A percentile compares a stretch with the other conserved stretches of the same genome.
phyloP scores from a whole-genome alignment of 1,139 yeast species.

The Geotrichum macrosporum region DNA sequence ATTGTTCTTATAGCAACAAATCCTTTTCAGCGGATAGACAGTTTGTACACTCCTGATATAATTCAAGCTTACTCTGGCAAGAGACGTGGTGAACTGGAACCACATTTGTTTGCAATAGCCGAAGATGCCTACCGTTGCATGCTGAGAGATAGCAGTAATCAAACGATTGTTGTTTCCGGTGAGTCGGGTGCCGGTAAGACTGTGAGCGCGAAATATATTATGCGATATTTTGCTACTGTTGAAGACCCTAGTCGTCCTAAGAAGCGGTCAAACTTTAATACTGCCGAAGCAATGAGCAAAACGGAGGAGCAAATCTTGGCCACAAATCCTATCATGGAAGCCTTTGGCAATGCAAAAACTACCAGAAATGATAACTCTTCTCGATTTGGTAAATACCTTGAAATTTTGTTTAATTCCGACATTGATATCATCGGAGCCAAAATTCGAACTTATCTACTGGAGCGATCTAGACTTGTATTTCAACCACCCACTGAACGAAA shows the following conservation, averaged over 20 bases:
- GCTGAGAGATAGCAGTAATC: slow-evolving; percentile 79
- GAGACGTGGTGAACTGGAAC: slow-evolving; percentile 89
- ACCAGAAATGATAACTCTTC: slow-evolving; percentile 97
- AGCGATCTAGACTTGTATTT: slow-evolving; percentile 88
- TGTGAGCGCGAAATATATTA: slow-evolving; percentile 92
- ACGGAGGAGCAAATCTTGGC: slow-evolving; percentile 95
- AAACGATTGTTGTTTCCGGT: slow-evolving; percentile 95
- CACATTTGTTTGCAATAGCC: slow-evolving; percentile 95
- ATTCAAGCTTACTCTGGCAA: slow-evolving; percentile 92
- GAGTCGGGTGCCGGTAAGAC: slow-evolving; percentile 99
- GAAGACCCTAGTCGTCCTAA: slow-evolving; percentile 55
- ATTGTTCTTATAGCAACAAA: slow-evolving; percentile 94
- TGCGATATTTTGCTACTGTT: slow-evolving; percentile 96
- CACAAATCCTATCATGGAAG: slow-evolving; percentile 97
- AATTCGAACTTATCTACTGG: slow-evolving; percentile 85
- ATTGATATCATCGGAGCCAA: slow-evolving; percentile 89
- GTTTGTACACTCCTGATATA: slow-evolving; percentile 83
- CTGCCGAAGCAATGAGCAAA: slow-evolving; percentile 72
- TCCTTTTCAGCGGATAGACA: slow-evolving; percentile 91
- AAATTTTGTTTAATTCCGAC: slow-evolving; percentile 71
- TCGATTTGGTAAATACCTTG: slow-evolving; percentile 93
- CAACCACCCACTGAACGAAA: slow-evolving; percentile 88
- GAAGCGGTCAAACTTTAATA: slow-evolving; percentile 32
- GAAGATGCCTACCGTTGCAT: slow-evolving; percentile 94
- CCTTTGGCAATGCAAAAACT: slow-evolving; percentile 97